Evolutionary conservation across 2,329 filamentous ascomycete genomes (phyloP).

Genomic region (Aspergillus tubingensis): DNA sequence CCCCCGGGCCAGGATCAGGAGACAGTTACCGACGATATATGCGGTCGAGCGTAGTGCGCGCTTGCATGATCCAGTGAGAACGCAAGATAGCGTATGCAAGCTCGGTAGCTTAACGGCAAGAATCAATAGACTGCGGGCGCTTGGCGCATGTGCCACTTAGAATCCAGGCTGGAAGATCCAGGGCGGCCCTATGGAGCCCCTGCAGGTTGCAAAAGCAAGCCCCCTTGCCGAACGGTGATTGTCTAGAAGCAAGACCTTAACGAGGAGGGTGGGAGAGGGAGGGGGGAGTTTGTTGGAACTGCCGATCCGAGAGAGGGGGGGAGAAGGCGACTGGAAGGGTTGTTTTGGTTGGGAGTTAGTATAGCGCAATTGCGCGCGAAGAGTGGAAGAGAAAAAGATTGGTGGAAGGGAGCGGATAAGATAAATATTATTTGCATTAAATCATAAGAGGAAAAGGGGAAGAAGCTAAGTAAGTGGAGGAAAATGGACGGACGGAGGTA

Average conservation of each 20-base stretch:
- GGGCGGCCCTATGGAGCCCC: slow-evolving; percentile 16
- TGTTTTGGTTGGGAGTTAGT: background rate
- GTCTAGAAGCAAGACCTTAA: slow-evolving; percentile 16
- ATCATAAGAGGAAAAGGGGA: slow-evolving; percentile 4
- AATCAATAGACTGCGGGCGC: slow-evolving; percentile 23
- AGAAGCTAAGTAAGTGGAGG: background rate
- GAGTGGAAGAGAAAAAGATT: slow-evolving; percentile 6
- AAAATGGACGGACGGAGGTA: background rate
- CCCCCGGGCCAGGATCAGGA: slow-evolving; percentile 15
- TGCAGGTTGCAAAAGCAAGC: slow-evolving; percentile 14
- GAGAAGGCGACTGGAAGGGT: slow-evolving; percentile 1
- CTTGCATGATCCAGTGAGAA: slow-evolving; percentile 34
- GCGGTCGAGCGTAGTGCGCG: slow-evolving; percentile 24
- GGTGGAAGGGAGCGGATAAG: slow-evolving; percentile 2
- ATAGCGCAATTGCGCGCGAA: slow-evolving; percentile 10
- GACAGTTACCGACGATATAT: slow-evolving; percentile 26
- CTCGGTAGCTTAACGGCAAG: slow-evolving; percentile 19
- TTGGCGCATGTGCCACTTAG: slow-evolving; percentile 20
- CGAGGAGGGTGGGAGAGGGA: slow-evolving; percentile 5
- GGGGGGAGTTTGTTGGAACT: background rate
- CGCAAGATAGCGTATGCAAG: slow-evolving; percentile 17
- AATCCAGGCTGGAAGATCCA: slow-evolving; percentile 11
- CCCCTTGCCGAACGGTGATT: slow-evolving; percentile 23
- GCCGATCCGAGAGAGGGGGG: background rate
- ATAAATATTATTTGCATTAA: slow-evolving; percentile 1